Evolutionary conservation across 768 basidiomycete species (phyloP).

Genomic region (Mycena albidolilacea): DNA sequence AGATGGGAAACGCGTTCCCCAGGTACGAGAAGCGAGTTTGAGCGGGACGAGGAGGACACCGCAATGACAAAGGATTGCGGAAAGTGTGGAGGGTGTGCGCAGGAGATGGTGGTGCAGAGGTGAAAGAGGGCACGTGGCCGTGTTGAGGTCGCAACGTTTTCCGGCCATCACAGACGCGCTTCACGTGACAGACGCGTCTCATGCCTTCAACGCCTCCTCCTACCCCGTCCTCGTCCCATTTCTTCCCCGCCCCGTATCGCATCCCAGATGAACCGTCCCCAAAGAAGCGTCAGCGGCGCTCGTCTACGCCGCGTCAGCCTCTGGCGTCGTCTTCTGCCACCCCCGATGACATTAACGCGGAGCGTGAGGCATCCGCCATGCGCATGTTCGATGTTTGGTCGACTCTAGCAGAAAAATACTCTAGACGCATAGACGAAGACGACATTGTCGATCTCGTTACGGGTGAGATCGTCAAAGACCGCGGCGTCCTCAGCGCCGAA

Average conservation of each 20-base stretch:
- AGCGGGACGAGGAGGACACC: too few species aligned
- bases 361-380: conserved; percentile 68
- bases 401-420: conserved; percentile 77
- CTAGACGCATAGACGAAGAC: conserved; percentile 79
- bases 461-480: conserved; percentile 74
- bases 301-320: conserved; percentile 58
- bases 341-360: conserved; percentile 64
- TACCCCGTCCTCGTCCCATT: conserved; percentile 65
- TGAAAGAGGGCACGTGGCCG: conserved; percentile 15
- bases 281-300: conserved; percentile 64
- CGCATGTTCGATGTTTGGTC: conserved; percentile 78
- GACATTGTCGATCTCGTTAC: conserved; percentile 82
- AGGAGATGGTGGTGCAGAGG: too few species aligned
- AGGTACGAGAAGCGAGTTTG: too few species aligned
- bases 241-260: conserved; percentile 42
- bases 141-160: neutral
- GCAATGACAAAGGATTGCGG: too few species aligned
- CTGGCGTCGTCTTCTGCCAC: conserved; percentile 55
- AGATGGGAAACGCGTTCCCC: too few species aligned
- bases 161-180: neutral
- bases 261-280: conserved; percentile 57
- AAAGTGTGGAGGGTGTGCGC: too few species aligned
- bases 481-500: conserved; percentile 71
- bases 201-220: conserved; percentile 47
- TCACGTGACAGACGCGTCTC: conserved; percentile 6